These are phyloP conservation scores for Entonaema liquescens DNA, from an alignment of 495 filamentous ascomycete genomes.

Conservation along the genomic window DNA sequence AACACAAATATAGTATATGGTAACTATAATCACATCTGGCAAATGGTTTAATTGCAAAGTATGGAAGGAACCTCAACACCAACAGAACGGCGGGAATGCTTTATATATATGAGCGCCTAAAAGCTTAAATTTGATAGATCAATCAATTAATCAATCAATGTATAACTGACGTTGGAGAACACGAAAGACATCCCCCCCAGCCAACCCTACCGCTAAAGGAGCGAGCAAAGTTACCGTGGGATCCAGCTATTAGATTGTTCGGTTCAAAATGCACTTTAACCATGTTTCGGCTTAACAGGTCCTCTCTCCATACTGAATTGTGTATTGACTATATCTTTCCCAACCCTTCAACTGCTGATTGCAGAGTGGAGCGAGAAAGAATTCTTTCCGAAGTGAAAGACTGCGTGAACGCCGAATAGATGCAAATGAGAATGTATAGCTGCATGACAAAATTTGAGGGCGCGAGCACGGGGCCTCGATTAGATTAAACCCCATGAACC, in stretches of 20 bases:
- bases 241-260: conserved; percentile 5
- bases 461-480: conserved; percentile 10
- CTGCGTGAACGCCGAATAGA: conserved; percentile 26
- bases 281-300: conserved; percentile 5
- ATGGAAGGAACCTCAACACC: not conserved
- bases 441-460: conserved; percentile 13
- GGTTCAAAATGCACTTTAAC: conserved; percentile 3
- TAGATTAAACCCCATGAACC: conserved; percentile 16
- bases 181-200: not conserved
- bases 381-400: conserved; percentile 16
- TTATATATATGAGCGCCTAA: not conserved
- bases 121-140: not conserved
- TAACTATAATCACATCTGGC: not conserved
- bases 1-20: not conserved
- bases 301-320: not conserved
- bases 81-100: not conserved
- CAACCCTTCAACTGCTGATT: not conserved
- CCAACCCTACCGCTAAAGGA: not conserved
- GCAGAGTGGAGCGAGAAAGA: not conserved
- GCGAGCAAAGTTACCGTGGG: not conserved
- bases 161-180: not conserved
- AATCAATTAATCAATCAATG: not conserved
- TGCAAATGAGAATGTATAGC: conserved; percentile 26
- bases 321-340: conserved; percentile 11
- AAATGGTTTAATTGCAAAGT: not conserved